Base-by-base conservation (phyloP, 75 land plant genomes). In the Pinus albicaulis region DNA sequence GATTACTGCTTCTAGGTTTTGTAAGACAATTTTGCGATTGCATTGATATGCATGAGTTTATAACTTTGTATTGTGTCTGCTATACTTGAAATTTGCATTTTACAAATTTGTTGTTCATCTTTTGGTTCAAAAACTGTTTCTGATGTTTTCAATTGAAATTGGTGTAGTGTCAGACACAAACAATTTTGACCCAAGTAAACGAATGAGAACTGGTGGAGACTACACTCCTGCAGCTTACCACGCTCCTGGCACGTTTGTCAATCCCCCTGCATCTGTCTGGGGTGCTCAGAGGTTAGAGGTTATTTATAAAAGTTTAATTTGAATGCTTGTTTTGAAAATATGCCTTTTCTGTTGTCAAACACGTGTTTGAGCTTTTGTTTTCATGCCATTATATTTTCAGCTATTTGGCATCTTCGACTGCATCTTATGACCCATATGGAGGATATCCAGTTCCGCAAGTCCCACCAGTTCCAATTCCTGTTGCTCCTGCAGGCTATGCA, bases 341-440 rank as follows among this genome's bases (percentile, higher is more conserved):
- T 71, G 3, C 26, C 19, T 53, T 82, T 17, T 59, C 25, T 31
- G 38, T 34, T 31, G 38, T 34, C 16, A 0, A 57, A n/a, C 16
- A 74, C 28, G 16, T 12, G 24, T 59, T 48, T 25, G 17, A 11
- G n/a, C 64, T 8, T 61, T n/a, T 28, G 71, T 17, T 69, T 17
- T 28, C 71, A 36, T 7, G 28, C 7, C 71, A 69, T 28, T 28
- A 4, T 26, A 56, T 75, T 72, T 76, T 72, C 82, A 96, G 99
- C 55, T 94, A 88, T 81, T 83, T 92, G 82, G 80, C 98, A 57
- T 68, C 87, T 23, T 82, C 88, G 71, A 52, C 88, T 78, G 87
- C 95, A 48, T 93, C 91, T 10, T 98, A 91, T 88, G 98, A 98
- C 82, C 96, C 92, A 68, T 98, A 95, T 84, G 89, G 85, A 41